Evolutionary conservation across 805 yeast genomes (phyloP), one percentile per base, ranked within the genome.

Genomic region (Nakazawaea laoshanensis): DNA sequence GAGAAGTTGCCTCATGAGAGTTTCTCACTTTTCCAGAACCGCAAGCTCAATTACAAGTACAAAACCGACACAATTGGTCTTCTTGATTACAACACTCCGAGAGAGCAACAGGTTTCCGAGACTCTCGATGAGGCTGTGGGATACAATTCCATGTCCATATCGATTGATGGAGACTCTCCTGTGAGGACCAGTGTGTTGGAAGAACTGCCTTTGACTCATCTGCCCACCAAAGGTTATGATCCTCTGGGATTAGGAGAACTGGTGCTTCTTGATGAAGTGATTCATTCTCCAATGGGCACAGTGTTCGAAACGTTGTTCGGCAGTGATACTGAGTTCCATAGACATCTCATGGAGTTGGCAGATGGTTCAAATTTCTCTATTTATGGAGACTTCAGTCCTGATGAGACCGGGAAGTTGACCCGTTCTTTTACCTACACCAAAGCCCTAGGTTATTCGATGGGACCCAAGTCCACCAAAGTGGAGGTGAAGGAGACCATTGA

Each of bases 401-500:
- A 43, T 3, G 63, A 64, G 7, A 45, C 57, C 1, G 68, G 63
- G 4, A 52, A 54, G 18, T 67, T 59, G 29, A 10, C 14, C 7
- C 56, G 94, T 34, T 52, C 58, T 3, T 88, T 71, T 49, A 65
- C 69, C 4, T 92, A 88, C 53, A 67, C 70, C 30, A 84, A 84
- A 53, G 85, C 80, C 1, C 63, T 92, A 36, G 74, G 77, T 33
- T 87, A 72, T 33, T 71, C 95, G 1, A 75, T 92, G 23, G 98
- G 98, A 0, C 98, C 98, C 9, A 87, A 85, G 46, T 85, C 89
- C 16, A 88, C 99, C 3, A 74, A 68, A 36, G 74, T 71, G 11
- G 73, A 75, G 20, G 65, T 62, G 5, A 56, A 53, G 3, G 96
- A 87, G 44, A 59, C 65, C 0, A 63, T 83, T 14, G 70, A 74